Evolutionary conservation across 2,329 filamentous ascomycete genomes (phyloP).

Genomic region (Cyphellophora europaea): DNA sequence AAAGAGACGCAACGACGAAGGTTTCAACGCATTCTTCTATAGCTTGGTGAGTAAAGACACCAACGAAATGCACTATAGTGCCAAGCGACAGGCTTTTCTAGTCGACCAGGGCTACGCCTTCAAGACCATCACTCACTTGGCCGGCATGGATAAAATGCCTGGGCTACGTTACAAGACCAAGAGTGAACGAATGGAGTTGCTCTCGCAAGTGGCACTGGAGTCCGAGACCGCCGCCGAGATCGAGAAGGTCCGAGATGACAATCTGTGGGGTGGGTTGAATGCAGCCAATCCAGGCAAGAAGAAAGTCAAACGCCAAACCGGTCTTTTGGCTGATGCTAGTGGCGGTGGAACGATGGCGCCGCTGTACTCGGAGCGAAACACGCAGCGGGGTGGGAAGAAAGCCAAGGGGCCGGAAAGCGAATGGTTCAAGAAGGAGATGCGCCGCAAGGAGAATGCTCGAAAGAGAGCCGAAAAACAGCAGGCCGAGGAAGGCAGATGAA

Average conservation of each 20-base stretch:
- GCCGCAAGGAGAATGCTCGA: constrained; percentile 53
- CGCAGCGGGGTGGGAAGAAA: constrained; percentile 53
- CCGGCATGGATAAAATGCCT: constrained; percentile 77
- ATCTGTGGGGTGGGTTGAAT: constrained; percentile 53
- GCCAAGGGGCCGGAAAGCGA: constrained; percentile 47
- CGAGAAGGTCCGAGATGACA: constrained; percentile 57
- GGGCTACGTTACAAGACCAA: constrained; percentile 72
- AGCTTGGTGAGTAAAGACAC: constrained; percentile 96
- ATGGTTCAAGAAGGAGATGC: constrained; percentile 58
- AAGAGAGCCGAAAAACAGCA: constrained; percentile 13
- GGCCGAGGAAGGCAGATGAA: constrained; percentile 4
- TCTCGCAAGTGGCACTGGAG: constrained; percentile 82
- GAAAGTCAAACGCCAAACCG: constrained; percentile 65
- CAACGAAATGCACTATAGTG: constrained; percentile 95
- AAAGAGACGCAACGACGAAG: constrained; percentile 92
- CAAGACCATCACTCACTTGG: constrained; percentile 94
- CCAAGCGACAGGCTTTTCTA: constrained; percentile 90
- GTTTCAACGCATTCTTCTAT: constrained; percentile 99
- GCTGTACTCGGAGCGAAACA: constrained; percentile 66
- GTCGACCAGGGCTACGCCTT: constrained; percentile 98
- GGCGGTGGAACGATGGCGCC: constrained; percentile 92
- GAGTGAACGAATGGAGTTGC: constrained; percentile 70
- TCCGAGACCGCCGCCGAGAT: constrained; percentile 65
- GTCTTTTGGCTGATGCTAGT: constrained; percentile 73
- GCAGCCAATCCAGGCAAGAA: constrained; percentile 22